Evolutionary conservation across 1,139 yeast genomes (phyloP), one percentile per base, ranked within the genome.

Genomic region (Suhomyces anneliseae): DNA sequence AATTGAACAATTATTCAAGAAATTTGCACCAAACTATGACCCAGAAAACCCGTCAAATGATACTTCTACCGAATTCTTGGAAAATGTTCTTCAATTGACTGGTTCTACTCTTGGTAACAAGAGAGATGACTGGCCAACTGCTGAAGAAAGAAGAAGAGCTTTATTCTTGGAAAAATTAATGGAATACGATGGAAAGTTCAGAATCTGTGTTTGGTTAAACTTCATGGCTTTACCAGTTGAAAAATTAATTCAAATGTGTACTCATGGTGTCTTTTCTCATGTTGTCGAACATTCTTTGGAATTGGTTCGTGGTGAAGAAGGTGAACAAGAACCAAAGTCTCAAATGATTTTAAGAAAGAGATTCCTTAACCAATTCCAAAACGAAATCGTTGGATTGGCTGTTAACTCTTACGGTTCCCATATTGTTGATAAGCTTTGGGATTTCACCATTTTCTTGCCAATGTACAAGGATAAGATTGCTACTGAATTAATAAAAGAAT

Each of bases 351-450:
- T 87, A 35, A 74, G 83, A 53, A 83, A 95, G 58, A 81, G 92
- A 58, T 65, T 92, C 35, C 70, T 92, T 51, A 90, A 92, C 61
- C 69, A 77, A 12, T 74, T 93, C 51, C 79, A 80, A 47, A 68
- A 68, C 44, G 68, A 74, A 36, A 72, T 82, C 34, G 83, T 77
- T 26, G 79, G 73, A 8, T 73, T 93, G 53, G 77, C 96, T 0
- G 85, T 95, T 59, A 87, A 92, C 60, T 89, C 96, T 0, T 88
- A 90, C 55, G 98, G 96, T 0, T 90, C 97, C 2, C 98, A 92
- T 62, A 80, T 92, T 38, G 86, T 90, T 39, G 99, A 93, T 66
- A 82, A 81, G 51, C 72, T 89, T 45, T 90, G 97, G 96, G 68
- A 65, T 32, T 90, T 89, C 61, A 84, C 96, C 0, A 75, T 83